Percentiles rank a stretch among this genome's conserved stretches.
phyloP scores from a whole-genome alignment of 305 asterid genomes.

The Fraxinus platypoda region DNA sequence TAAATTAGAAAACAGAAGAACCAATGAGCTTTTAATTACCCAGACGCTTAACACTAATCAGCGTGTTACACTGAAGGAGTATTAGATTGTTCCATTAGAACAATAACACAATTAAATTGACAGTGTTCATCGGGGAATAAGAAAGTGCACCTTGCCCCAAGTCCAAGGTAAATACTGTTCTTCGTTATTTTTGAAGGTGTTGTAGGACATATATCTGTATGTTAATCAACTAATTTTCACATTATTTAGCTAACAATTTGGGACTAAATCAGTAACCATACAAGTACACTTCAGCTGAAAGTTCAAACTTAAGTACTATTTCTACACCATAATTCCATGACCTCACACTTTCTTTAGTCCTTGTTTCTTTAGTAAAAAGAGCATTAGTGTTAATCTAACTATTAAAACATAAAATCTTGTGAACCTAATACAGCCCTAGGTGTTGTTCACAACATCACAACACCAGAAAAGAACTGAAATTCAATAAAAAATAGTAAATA shows the following conservation, averaged over 20 bases:
- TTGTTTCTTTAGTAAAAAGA: background rate
- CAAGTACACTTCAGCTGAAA: background rate
- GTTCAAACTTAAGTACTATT: background rate
- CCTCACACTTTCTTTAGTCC: background rate
- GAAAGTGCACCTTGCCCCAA: background rate
- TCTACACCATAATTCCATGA: background rate
- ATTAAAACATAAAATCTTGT: background rate
- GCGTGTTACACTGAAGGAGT: background rate
- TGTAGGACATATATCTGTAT: background rate
- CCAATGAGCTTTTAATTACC: background rate
- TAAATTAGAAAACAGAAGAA: background rate
- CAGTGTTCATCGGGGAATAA: background rate
- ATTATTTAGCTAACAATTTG: background rate
- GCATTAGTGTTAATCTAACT: background rate
- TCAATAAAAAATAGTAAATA: background rate
- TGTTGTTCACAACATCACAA: background rate
- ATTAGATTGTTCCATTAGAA: background rate
- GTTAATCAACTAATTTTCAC: background rate
- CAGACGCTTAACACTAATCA: background rate
- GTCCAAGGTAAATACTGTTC: constrained; percentile 11
- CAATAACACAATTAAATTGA: background rate
- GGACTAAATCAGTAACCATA: background rate
- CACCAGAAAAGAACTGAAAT: background rate
- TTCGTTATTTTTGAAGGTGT: background rate
- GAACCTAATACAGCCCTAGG: background rate